Evolutionary conservation across 768 basidiomycete genomes (phyloP).

Genomic region (Leccinellum luteum): DNA sequence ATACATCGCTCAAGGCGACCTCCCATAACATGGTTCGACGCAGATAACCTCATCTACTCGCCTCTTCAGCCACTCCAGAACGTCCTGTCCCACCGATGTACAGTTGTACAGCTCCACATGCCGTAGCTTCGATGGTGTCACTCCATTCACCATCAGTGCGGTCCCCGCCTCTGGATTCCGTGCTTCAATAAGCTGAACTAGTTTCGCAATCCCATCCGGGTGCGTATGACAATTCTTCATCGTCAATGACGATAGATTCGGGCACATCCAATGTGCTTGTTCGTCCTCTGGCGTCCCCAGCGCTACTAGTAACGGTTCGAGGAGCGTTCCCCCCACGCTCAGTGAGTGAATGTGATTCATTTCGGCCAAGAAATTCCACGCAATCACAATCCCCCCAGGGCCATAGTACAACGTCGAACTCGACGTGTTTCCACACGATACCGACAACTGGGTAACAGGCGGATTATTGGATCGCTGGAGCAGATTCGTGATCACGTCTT

Average conservation of each 20-base stretch:
- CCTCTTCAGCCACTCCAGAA: slow-evolving; percentile 62
- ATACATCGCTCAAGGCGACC: slow-evolving; percentile 27
- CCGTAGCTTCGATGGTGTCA: slow-evolving; percentile 52
- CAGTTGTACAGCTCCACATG: slow-evolving; percentile 67
- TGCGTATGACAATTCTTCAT: slow-evolving; percentile 66
- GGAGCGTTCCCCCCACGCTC: slow-evolving; percentile 59
- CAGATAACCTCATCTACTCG: slow-evolving; percentile 62
- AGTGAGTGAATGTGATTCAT: slow-evolving; percentile 57
- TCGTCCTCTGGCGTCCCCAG: slow-evolving; percentile 64
- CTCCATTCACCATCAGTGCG: slow-evolving; percentile 39
- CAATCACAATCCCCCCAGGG: slow-evolving; percentile 54
- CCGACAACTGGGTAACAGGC: slow-evolving; percentile 54
- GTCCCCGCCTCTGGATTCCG: slow-evolving; percentile 56
- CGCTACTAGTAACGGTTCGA: slow-evolving; percentile 60
- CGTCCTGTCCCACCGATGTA: slow-evolving; percentile 62
- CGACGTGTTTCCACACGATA: slow-evolving; percentile 51
- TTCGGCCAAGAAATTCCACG: slow-evolving; percentile 66
- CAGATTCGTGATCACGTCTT: slow-evolving; percentile 64
- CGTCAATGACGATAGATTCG: slow-evolving; percentile 55
- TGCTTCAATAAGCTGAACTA: slow-evolving; percentile 70
- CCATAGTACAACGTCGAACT: slow-evolving; percentile 54
- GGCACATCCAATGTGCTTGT: slow-evolving; percentile 57
- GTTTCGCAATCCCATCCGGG: slow-evolving; percentile 60
- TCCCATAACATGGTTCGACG: slow-evolving; percentile 54
- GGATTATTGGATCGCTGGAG: slow-evolving; percentile 60